Conservation (phyloP, 768 basidiomycete genomes). For the Leccinum boreale region DNA sequence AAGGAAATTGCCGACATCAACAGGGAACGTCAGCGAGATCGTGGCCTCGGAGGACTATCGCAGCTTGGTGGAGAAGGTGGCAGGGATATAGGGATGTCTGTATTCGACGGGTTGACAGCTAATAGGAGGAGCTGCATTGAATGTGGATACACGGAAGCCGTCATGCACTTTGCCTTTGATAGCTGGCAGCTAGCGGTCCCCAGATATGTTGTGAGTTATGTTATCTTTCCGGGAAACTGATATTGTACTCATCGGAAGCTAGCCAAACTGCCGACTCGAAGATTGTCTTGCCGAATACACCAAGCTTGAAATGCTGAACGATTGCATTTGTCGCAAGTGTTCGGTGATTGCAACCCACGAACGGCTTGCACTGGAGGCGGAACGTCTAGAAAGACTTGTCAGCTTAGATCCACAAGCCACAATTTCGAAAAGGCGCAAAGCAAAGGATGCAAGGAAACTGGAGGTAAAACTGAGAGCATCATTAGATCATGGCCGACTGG, state of each 20-base stretch:
- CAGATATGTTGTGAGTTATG: constrained; percentile 52
- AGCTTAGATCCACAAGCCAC: constrained; percentile 45
- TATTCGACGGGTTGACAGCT: constrained; percentile 89
- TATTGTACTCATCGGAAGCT: constrained; percentile 8
- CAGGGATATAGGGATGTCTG: constrained; percentile 55
- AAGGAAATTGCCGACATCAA: constrained; percentile 76
- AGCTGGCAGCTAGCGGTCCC: constrained; percentile 81
- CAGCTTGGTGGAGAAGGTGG: constrained; percentile 17
- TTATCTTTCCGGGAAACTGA: constrained; percentile 15
- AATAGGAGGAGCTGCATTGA: constrained; percentile 83
- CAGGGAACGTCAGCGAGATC: constrained; percentile 64
- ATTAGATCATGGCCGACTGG: constrained; percentile 71
- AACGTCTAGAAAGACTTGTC: constrained; percentile 43
- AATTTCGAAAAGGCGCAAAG: constrained; percentile 69
- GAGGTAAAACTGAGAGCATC: constrained; percentile 58
- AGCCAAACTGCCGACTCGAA: constrained; percentile 70
- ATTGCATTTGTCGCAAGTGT: constrained; percentile 91
- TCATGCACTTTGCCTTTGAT: constrained; percentile 88
- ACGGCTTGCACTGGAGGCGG: constrained; percentile 60
- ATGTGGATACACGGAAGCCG: constrained; percentile 93
- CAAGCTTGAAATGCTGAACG: constrained; percentile 80
- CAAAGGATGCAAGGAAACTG: constrained; percentile 67
- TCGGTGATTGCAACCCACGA: constrained; percentile 76
- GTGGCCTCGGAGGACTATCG: constrained; percentile 63
- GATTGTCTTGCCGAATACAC: constrained; percentile 89